These are phyloP conservation scores for Paramecium primaurelia DNA, from an alignment of 73 alveolate species.

Conservation along the genomic window DNA sequence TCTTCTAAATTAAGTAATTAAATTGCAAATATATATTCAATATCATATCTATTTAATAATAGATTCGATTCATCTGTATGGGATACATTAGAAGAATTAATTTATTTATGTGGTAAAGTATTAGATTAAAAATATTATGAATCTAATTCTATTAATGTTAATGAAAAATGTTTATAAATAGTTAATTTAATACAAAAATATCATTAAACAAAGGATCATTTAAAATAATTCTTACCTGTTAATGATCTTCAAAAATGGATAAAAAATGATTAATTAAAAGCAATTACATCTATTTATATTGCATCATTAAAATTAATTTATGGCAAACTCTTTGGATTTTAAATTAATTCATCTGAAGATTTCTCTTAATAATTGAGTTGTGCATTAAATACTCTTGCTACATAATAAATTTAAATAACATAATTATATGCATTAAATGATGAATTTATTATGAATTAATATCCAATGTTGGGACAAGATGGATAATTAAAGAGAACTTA, in stretches of 20 bases:
- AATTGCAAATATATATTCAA: not conserved
- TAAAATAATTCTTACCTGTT: not conserved
- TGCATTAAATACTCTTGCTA: not conserved
- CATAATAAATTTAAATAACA: not conserved
- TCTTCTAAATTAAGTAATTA: not conserved
- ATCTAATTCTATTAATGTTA: not conserved
- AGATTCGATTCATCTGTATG: not conserved
- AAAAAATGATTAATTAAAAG: not conserved
- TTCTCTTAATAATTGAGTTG: not conserved
- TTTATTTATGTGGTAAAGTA: slow-evolving; percentile 12
- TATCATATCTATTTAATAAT: not conserved
- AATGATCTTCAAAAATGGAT: slow-evolving; percentile 1
- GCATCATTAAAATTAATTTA: not conserved
- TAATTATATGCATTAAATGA: not conserved
- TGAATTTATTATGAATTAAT: not conserved
- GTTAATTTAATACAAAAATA: not conserved
- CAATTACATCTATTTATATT: not conserved
- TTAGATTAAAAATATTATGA: not conserved
- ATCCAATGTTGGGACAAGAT: not conserved
- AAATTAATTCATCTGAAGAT: not conserved
- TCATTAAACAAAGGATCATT: not conserved
- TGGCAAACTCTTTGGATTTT: not conserved
- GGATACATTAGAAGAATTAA: not conserved
- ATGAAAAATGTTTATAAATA: not conserved
- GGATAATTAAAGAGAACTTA: not conserved